Evolutionary conservation across 1,139 yeast species (phyloP).

Genomic region (Debaryomyces singareniensis): DNA sequence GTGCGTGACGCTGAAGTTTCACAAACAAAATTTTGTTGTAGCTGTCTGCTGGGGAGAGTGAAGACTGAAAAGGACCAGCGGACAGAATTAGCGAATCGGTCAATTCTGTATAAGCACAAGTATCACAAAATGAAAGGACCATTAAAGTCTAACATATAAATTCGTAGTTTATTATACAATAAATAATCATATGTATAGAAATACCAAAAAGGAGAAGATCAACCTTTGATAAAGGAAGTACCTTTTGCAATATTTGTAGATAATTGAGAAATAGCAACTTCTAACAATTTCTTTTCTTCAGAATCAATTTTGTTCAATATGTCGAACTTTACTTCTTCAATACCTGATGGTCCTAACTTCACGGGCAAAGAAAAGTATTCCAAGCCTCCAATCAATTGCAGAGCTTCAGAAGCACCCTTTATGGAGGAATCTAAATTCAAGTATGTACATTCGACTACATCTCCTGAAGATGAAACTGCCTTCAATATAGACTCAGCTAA

Average conservation of each 20-base stretch:
- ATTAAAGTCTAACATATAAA: background rate
- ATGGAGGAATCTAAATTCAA: constrained; percentile 41
- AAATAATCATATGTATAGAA: background rate
- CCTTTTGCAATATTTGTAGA: constrained; percentile 65
- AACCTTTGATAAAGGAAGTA: constrained; percentile 41
- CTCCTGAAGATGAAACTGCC: constrained; percentile 50
- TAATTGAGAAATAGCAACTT: constrained; percentile 80
- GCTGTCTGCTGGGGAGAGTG: too few relatives aligned
- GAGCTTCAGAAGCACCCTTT: constrained; percentile 72
- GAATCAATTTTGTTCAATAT: constrained; percentile 48
- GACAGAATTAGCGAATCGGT: background rate
- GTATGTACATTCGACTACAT: constrained; percentile 73
- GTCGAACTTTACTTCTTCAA: constrained; percentile 51
- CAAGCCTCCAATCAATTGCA: constrained; percentile 65
- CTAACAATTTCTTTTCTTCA: constrained; percentile 70
- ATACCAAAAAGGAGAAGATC: constrained; percentile 3
- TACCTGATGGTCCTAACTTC: constrained; percentile 85
- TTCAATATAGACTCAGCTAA: constrained; percentile 84
- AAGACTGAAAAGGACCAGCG: too few relatives aligned
- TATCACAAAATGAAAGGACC: background rate
- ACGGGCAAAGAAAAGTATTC: constrained; percentile 93
- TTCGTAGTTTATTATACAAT: background rate
- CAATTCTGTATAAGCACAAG: background rate
- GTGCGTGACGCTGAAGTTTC: too few relatives aligned
- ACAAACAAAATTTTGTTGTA: too few relatives aligned